Conservation (phyloP, 768 basidiomycete genomes). For the Rhizopogon vinicolor region DNA sequence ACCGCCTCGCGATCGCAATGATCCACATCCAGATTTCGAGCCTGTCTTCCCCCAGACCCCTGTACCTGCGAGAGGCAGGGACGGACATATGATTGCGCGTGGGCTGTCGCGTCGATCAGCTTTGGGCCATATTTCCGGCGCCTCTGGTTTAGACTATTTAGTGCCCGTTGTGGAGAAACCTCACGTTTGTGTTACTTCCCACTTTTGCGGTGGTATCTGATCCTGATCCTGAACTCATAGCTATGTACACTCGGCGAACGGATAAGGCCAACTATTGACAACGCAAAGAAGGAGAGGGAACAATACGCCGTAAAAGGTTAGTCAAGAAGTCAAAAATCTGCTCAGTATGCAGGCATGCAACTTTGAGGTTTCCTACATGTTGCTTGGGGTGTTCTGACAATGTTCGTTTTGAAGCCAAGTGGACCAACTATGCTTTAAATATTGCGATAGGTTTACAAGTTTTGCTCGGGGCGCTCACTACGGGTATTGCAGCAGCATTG, state of each 20-base stretch:
- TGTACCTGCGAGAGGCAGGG: slow-evolving; percentile 9
- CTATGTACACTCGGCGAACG: slow-evolving; percentile 46
- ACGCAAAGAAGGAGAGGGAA: slow-evolving; percentile 40
- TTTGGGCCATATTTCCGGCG: not conserved
- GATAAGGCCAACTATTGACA: slow-evolving; percentile 46
- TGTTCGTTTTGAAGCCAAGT: slow-evolving; percentile 20
- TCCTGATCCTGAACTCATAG: slow-evolving; percentile 1
- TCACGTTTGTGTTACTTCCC: slow-evolving; percentile 8
- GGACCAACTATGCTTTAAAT: slow-evolving; percentile 31
- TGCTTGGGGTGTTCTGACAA: slow-evolving; percentile 1
- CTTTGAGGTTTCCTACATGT: slow-evolving; percentile 6
- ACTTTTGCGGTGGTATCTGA: not conserved
- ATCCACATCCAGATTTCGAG: slow-evolving; percentile 8
- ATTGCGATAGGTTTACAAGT: slow-evolving; percentile 61
- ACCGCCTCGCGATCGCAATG: not conserved
- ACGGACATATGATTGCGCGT: slow-evolving; percentile 7
- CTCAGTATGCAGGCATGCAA: not conserved
- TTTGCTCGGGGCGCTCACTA: slow-evolving; percentile 60
- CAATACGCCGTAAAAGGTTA: slow-evolving; percentile 45
- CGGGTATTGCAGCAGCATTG: slow-evolving; percentile 50
- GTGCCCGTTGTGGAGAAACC: slow-evolving; percentile 19
- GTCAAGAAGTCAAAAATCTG: not conserved
- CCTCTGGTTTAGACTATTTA: slow-evolving; percentile 19
- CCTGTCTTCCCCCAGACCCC: not conserved
- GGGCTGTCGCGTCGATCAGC: slow-evolving; percentile 6